Conservation (phyloP, 2,329 filamentous ascomycete genomes). For the Phyllosticta citriasiana region DNA sequence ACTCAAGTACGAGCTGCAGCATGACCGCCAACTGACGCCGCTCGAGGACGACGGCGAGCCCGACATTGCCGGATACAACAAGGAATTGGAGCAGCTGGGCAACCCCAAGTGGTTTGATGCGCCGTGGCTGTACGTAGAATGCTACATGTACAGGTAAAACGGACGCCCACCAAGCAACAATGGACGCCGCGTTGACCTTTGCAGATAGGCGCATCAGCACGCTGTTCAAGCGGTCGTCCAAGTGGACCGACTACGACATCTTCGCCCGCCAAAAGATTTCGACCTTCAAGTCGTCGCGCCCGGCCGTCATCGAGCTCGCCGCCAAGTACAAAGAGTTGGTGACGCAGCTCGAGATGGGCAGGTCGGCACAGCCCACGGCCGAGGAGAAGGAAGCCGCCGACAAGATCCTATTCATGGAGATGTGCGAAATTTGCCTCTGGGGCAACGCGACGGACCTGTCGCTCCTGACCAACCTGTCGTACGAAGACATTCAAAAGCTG, state of each 20-base stretch:
- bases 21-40: conserved; percentile 67
- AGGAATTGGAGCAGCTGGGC: conserved; percentile 66
- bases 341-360: conserved; percentile 48
- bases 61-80: conserved; percentile 75
- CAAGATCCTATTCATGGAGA: conserved; percentile 73
- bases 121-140: conserved; percentile 86
- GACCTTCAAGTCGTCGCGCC: conserved; percentile 84
- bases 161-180: not conserved
- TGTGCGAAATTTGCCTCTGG: conserved; percentile 96
- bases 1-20: conserved; percentile 92
- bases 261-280: conserved; percentile 84
- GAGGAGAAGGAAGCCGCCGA: conserved; percentile 54
- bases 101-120: conserved; percentile 71
- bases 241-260: conserved; percentile 87
- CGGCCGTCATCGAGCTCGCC: conserved; percentile 74
- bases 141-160: conserved; percentile 73
- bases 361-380: conserved; percentile 19
- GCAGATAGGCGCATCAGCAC: conserved; percentile 63
- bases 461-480: conserved; percentile 77
- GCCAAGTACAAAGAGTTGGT: conserved; percentile 67
- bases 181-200: conserved; percentile 12
- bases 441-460: conserved; percentile 94
- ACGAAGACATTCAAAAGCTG: conserved; percentile 93
- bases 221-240: conserved; percentile 62
- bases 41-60: conserved; percentile 65